These are phyloP conservation scores for Diaporthe sp. DNA, from an alignment of 2,329 filamentous ascomycete genomes.

Conservation along the genomic window DNA sequence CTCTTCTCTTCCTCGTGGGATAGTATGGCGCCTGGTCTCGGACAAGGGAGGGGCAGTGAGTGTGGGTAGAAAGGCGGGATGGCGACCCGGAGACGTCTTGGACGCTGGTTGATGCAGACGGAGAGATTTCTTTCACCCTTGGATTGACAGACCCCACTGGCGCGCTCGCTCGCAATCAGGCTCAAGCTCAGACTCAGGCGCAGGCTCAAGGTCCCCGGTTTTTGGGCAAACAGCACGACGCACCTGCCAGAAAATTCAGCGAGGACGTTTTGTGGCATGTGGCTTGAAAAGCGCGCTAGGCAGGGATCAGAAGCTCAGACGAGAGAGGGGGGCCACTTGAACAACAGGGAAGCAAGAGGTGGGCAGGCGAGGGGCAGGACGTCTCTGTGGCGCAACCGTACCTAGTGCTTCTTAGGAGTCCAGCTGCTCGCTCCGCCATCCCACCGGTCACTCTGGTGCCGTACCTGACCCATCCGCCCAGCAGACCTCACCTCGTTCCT, in stretches of 20 bases:
- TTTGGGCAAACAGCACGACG: slow-evolving; percentile 6
- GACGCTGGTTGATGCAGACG: slow-evolving; percentile 35
- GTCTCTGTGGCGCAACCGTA: slow-evolving; percentile 35
- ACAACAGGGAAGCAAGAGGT: not conserved
- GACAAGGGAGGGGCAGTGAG: slow-evolving; percentile 14
- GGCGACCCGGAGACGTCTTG: slow-evolving; percentile 40
- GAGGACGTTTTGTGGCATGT: slow-evolving; percentile 39
- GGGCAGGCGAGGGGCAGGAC: slow-evolving; percentile 9
- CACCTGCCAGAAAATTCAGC: slow-evolving; percentile 40
- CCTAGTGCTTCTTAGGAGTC: not conserved
- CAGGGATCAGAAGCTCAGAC: slow-evolving; percentile 25
- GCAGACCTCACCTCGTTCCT: not conserved
- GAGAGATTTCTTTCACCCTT: slow-evolving; percentile 39
- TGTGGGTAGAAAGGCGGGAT: slow-evolving; percentile 35
- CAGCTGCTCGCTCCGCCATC: not conserved
- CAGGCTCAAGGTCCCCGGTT: slow-evolving; percentile 6
- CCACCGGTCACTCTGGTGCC: not conserved
- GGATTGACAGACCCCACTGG: slow-evolving; percentile 38
- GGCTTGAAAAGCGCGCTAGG: slow-evolving; percentile 37
- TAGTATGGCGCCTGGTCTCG: slow-evolving; percentile 1
- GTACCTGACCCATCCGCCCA: not conserved
- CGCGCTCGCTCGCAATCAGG: slow-evolving; percentile 33
- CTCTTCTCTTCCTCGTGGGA: not conserved
- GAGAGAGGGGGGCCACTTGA: no score
- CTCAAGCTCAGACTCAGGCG: slow-evolving; percentile 11